Conservation (phyloP, 805 yeast species). For the Yamadazyma philogaea region DNA sequence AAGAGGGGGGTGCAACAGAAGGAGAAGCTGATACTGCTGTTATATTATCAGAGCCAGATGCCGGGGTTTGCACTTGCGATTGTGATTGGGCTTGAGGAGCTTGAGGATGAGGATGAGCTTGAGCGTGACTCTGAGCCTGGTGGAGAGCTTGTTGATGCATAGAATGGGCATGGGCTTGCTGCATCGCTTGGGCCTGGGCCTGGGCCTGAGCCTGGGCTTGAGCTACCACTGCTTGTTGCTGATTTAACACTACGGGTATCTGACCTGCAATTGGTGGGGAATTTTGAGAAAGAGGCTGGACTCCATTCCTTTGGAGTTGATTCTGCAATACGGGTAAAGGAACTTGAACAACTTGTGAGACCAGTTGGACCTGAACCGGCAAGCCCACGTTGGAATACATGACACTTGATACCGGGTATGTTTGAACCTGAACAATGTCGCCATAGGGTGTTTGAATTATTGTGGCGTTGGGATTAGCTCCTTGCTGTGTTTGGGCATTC, state of each 20-base stretch:
- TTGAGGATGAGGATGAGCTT: constrained; percentile 6
- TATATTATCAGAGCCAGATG: constrained; percentile 2
- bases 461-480: constrained; percentile 6
- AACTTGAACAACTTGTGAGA: constrained; percentile 16
- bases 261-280: not conserved
- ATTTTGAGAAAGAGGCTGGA: constrained; percentile 1
- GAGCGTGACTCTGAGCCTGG: constrained; percentile 8
- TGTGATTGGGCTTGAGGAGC: constrained; percentile 4
- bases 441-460: constrained; percentile 27
- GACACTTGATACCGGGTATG: constrained; percentile 14
- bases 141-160: constrained; percentile 6
- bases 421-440: constrained; percentile 24
- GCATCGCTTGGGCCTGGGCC: constrained; percentile 9
- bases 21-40: constrained; percentile 1
- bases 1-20: not conserved
- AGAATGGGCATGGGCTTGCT: constrained; percentile 10
- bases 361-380: constrained; percentile 14
- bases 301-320: constrained; percentile 10
- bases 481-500: constrained; percentile 7
- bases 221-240: constrained; percentile 10
- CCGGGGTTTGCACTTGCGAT: constrained; percentile 3
- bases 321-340: constrained; percentile 15
- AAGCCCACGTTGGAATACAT: constrained; percentile 15
- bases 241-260: constrained; percentile 7
- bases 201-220: constrained; percentile 7